Base-by-base conservation (phyloP, 257 asterid species). In the Solanum arcanum region DNA sequence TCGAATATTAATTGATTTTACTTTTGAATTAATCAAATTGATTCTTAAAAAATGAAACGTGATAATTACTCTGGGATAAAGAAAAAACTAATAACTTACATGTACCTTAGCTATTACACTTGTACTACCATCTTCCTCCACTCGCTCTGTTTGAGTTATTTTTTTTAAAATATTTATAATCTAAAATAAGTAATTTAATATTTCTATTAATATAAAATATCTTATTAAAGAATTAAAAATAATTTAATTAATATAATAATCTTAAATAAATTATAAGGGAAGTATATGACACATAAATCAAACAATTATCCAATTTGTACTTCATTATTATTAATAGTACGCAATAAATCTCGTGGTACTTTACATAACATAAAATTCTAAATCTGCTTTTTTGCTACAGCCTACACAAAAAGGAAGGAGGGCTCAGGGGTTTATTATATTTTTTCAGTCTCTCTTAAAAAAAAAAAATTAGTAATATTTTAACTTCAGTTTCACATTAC, bases 401-500 rank as follows among this genome's bases (percentile, higher is more conserved):
- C n/a, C n/a, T 18, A 52, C 62, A 18, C n/a, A 18, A 4, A 52
- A 52, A 52, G 11, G 11, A 21, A 52, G 62, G 62, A 52, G 62
- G 62, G n/a, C 62, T 16, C 4, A 52, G 23, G 16, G 18, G 60
- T 49, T 21, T 49, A 49, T 39, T 6, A 39, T 47, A 5, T 14
- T 7, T 14, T 14, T 14, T 14, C 16, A 47, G 20, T 14, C 8
- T 47, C 1, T 52, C 18, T 52, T 2, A 0, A 52, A 52, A 2
- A 6, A 33, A 0, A 31, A 15, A 2, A 14, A 1, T 41, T 2
- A 9, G 9, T 9, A 41, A 52, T 16, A 52, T 18, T 16, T 52
- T 52, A 2, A 16, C 18, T 15, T 52, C 0, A 16, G 0, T 52
- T 52, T 16, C 62, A 52, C 10, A 1, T 52, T 6, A 9, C 0